Conservation (phyloP, 2,329 filamentous ascomycete species). For the Colletotrichum sp. region DNA sequence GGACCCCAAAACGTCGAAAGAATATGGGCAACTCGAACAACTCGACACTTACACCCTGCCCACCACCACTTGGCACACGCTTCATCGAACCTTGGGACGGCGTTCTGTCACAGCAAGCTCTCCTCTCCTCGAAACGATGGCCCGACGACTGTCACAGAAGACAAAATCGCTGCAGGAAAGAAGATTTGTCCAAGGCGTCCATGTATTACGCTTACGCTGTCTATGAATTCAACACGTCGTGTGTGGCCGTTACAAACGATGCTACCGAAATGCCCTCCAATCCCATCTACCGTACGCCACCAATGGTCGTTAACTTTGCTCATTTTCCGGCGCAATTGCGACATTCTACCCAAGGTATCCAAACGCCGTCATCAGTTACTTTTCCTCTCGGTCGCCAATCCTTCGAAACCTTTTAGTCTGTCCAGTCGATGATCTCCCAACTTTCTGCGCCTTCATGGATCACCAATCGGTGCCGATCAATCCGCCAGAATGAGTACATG, state of each 20-base stretch:
- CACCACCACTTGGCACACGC: neutral
- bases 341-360: neutral
- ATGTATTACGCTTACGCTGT: neutral
- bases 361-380: slow-evolving; percentile 7
- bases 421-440: slow-evolving; percentile 70
- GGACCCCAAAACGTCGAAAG: neutral
- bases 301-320: neutral
- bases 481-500: slow-evolving; percentile 70
- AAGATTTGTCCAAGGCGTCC: neutral
- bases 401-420: slow-evolving; percentile 28
- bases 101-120: neutral
- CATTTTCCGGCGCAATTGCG: slow-evolving; percentile 9
- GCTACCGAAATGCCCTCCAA: neutral
- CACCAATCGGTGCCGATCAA: slow-evolving; percentile 72
- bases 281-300: neutral
- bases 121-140: neutral
- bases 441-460: slow-evolving; percentile 67
- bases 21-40: neutral
- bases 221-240: neutral
- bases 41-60: neutral
- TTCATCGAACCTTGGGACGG: neutral
- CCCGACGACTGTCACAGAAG: neutral
- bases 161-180: neutral
- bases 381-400: neutral
- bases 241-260: neutral